Percentiles rank a stretch among this genome's conserved stretches.
These are phyloP conservation scores for Chaetomiaceae sp. DNA, from an alignment of 2,329 filamentous ascomycete genomes.

Conservation along the genomic window DNA sequence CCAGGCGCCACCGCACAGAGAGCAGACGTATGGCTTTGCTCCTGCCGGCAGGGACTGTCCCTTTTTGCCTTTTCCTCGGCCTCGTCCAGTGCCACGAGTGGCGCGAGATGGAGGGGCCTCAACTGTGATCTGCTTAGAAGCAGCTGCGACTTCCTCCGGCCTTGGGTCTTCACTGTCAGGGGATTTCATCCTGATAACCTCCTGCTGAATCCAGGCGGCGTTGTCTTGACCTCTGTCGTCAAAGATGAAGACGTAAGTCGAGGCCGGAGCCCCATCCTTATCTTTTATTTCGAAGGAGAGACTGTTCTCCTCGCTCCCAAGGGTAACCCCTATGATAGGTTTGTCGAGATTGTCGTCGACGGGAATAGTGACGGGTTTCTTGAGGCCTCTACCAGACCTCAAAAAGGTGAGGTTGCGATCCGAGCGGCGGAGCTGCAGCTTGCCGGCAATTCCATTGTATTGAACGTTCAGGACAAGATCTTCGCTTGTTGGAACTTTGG, in stretches of 20 bases:
- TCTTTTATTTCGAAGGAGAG: constrained; percentile 22
- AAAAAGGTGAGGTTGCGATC: constrained; percentile 21
- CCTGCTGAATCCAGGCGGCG: constrained; percentile 16
- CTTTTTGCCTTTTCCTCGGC: constrained; percentile 18
- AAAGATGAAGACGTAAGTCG: constrained; percentile 27
- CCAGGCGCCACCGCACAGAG: constrained; percentile 51
- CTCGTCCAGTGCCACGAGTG: constrained; percentile 15
- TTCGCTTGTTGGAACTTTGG: not conserved
- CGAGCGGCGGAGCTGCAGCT: constrained; percentile 19
- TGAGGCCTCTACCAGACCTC: constrained; percentile 14
- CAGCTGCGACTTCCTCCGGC: not conserved
- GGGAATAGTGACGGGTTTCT: constrained; percentile 25
- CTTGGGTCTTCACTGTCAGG: not conserved
- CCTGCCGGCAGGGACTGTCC: constrained; percentile 15
- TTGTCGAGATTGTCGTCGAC: constrained; percentile 22
- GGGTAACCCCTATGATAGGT: constrained; percentile 23
- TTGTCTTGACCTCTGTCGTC: constrained; percentile 15
- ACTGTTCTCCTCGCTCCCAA: constrained; percentile 24
- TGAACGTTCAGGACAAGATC: constrained; percentile 15
- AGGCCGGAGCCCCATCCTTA: constrained; percentile 8
- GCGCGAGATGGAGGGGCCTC: constrained; percentile 7
- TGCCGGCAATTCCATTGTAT: constrained; percentile 24
- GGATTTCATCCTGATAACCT: constrained; percentile 13
- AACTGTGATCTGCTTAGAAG: not conserved
- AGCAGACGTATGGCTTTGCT: constrained; percentile 42